Evolutionary conservation across 768 basidiomycete genomes (phyloP).

Genomic region (Russula ochroleuca): DNA sequence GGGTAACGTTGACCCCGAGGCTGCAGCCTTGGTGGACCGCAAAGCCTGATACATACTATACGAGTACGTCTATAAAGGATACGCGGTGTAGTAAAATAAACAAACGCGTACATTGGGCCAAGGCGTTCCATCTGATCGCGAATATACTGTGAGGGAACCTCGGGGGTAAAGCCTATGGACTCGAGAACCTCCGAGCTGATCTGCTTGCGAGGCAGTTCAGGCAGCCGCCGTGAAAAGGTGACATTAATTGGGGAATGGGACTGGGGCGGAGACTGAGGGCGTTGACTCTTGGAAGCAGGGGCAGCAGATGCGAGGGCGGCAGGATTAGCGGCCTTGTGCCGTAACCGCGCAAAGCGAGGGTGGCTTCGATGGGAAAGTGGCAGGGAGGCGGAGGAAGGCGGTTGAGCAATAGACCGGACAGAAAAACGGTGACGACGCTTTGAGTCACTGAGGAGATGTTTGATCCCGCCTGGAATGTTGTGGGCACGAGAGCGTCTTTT

Average conservation of each 20-base stretch:
- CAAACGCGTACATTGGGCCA: constrained; percentile 4
- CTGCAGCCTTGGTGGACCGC: constrained; percentile 17
- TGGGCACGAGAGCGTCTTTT: constrained; percentile 17
- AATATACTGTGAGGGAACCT: constrained; percentile 16
- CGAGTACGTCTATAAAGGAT: neutral
- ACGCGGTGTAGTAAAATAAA: neutral
- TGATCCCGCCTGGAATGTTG: constrained; percentile 21
- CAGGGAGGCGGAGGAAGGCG: neutral
- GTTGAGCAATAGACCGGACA: neutral
- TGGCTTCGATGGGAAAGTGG: neutral
- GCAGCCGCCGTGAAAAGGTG: constrained; percentile 11
- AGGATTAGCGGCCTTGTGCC: neutral
- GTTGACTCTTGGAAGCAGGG: neutral
- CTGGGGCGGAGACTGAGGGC: neutral
- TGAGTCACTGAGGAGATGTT: constrained; percentile 20
- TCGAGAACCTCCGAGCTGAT: constrained; percentile 17
- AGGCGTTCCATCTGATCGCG: constrained; percentile 16
- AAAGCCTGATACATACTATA: constrained; percentile 26
- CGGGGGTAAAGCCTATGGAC: constrained; percentile 11
- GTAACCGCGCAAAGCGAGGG: neutral
- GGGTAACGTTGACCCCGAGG: constrained; percentile 18
- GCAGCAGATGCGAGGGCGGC: neutral
- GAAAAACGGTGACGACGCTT: constrained; percentile 19
- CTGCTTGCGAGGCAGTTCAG: constrained; percentile 11
- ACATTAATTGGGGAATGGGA: constrained; percentile 6